Conservation (phyloP, 106 monocot genomes). For the Dactylorhiza incarnata region DNA sequence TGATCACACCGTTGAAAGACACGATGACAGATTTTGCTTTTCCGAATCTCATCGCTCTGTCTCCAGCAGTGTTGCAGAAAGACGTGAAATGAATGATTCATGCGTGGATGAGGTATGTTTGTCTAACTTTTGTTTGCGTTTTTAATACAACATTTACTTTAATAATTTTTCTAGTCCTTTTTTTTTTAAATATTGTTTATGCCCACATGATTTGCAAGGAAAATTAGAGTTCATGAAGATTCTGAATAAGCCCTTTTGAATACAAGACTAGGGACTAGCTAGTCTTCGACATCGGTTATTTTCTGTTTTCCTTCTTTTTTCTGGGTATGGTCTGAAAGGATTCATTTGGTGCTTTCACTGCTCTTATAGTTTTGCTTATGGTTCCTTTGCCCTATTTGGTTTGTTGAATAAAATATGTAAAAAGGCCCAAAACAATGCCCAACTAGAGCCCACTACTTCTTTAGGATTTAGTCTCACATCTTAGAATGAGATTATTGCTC, state of each 20-base stretch:
- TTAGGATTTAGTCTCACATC: too few relatives aligned
- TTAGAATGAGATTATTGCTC: too few relatives aligned
- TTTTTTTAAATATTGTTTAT: not conserved
- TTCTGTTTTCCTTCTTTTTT: not conserved
- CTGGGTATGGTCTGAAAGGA: not conserved
- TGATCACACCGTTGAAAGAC: not conserved
- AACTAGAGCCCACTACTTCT: too few relatives aligned
- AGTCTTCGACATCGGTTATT: not conserved
- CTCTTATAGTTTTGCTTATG: not conserved
- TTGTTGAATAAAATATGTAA: too few relatives aligned
- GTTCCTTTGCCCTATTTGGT: too few relatives aligned
- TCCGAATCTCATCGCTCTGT: conserved; percentile 13
- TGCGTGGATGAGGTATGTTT: conserved; percentile 9
- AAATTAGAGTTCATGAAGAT: not conserved
- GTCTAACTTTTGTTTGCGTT: not conserved
- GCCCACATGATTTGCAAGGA: not conserved
- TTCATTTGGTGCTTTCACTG: not conserved
- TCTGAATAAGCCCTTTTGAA: not conserved
- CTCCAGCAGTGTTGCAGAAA: not conserved
- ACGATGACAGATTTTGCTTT: conserved; percentile 12
- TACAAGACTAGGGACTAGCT: not conserved
- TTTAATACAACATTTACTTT: not conserved
- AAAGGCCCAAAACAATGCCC: too few relatives aligned
- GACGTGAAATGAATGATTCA: conserved; percentile 7
- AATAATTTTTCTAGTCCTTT: not conserved